These are phyloP conservation scores for Lepidium didymum DNA, from an alignment of 345 rosid genomes.

Conservation along the genomic window DNA sequence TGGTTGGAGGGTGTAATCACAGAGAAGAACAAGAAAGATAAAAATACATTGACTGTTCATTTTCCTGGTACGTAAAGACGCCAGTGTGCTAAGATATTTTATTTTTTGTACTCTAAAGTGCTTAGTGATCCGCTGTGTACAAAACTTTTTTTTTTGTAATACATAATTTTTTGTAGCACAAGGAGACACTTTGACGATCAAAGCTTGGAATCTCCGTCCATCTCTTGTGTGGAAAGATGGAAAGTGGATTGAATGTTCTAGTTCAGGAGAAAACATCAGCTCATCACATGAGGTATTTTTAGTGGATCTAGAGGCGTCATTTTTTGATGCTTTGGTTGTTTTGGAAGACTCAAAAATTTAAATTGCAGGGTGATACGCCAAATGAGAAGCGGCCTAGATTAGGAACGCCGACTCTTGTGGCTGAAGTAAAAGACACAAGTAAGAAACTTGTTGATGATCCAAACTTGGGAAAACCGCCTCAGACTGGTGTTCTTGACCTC, in stretches of 20 bases:
- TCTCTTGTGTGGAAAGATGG: constrained; percentile 84
- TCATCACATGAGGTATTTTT: constrained; percentile 49
- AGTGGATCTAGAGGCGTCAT: constrained; percentile 1
- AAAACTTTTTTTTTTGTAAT: background rate
- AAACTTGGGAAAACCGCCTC: constrained; percentile 41
- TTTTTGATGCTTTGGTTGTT: background rate
- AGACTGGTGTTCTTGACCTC: constrained; percentile 42
- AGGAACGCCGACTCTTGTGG: constrained; percentile 36
- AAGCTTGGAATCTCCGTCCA: constrained; percentile 84
- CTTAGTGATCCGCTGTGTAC: background rate
- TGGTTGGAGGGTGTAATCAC: constrained; percentile 94
- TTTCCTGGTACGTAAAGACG: constrained; percentile 55
- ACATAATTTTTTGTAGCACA: constrained; percentile 39
- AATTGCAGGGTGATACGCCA: constrained; percentile 79
- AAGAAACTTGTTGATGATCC: constrained; percentile 25
- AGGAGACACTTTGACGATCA: constrained; percentile 50
- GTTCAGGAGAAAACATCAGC: constrained; percentile 31
- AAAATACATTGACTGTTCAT: constrained; percentile 50
- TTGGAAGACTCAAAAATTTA: constrained; percentile 8
- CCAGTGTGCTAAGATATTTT: background rate
- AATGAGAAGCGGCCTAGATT: constrained; percentile 68
- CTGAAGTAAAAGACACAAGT: constrained; percentile 45
- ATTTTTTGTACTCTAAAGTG: background rate
- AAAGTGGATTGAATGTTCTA: constrained; percentile 80
- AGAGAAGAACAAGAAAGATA: constrained; percentile 82